phyloP scores from a whole-genome alignment of 1,284 basidiomycete species.

The Acaromyces ingoldii region DNA sequence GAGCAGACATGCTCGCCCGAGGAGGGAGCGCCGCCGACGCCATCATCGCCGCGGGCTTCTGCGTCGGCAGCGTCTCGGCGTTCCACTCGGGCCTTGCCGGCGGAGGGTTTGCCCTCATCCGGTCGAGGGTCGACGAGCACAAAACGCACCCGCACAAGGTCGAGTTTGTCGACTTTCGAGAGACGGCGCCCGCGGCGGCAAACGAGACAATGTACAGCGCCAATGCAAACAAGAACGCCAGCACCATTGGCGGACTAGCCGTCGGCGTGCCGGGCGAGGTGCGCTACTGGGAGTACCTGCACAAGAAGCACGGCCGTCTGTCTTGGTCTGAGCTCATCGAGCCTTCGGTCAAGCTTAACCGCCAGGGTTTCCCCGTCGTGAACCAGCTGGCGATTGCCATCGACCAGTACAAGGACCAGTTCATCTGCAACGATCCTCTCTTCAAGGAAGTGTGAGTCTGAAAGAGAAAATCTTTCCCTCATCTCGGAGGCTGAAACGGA shows the following conservation, averaged over 20 bases:
- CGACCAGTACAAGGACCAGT: conserved; percentile 22
- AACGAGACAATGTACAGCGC: conserved; percentile 51
- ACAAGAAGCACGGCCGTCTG: conserved; percentile 46
- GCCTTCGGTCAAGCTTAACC: conserved; percentile 44
- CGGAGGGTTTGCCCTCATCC: conserved; percentile 42
- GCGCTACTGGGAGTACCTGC: conserved; percentile 47
- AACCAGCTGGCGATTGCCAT: conserved; percentile 30
- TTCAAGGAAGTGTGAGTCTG: conserved; percentile 21
- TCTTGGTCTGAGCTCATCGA: conserved; percentile 43
- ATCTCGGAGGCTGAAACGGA: neutral
- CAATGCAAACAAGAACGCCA: conserved; percentile 18
- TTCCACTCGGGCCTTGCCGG: conserved; percentile 54
- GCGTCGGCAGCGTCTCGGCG: conserved; percentile 52
- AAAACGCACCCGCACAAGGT: conserved; percentile 23
- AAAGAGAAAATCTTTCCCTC: neutral
- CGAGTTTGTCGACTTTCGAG: conserved; percentile 54
- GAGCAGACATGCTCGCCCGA: conserved; percentile 48
- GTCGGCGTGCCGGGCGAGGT: conserved; percentile 50
- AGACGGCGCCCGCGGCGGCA: conserved; percentile 51
- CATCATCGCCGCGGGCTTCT: conserved; percentile 50
- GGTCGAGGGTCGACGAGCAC: conserved; percentile 14
- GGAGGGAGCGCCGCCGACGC: conserved; percentile 54
- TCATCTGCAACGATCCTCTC: conserved; percentile 40
- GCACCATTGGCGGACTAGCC: conserved; percentile 21
- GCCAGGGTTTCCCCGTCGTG: conserved; percentile 45